Evolutionary conservation across 2,329 filamentous ascomycete species (phyloP), one percentile per base, ranked within the genome.

Genomic region (Hymenoscyphus albidus): DNA sequence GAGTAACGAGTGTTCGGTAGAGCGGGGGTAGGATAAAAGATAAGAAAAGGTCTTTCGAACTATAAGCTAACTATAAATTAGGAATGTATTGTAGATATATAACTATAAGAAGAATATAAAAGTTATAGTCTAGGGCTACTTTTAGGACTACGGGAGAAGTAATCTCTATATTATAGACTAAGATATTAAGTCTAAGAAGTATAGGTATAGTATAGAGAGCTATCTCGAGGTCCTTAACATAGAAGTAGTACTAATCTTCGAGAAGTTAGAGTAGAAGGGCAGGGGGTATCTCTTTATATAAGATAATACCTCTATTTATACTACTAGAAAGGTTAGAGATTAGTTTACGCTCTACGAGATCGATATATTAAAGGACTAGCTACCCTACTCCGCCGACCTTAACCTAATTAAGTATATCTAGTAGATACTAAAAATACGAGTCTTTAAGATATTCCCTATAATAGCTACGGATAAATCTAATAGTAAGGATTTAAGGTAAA

Each of bases 111-210:
- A 42, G 40, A 14, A 42, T 42, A 42, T 42, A 13, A 42, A 42
- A 9, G 40, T 42, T 42, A 42, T 42, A 13, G 40, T 42, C 10
- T 44, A 27, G 63, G 63, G 54, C 4, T 59, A 22, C 63, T 65
- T 65, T 59, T 65, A 56, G 59, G 55, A 65, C 48, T 27, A 6
- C 31, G 16, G 63, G 14, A 44, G 56, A 18, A 59, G 40, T 27
- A 10, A 22, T 10, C 32, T 65, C 10, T 65, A 65, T 65, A 59
- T 65, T 57, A 65, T 65, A 60, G 60, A 65, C 57, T 32, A 48
- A 18, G 62, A 64, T 64, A 61, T 64, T 44, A 35, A 64, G 62
- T 59, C 62, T 12, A 56, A 54, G 35, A 64, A 64, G 48, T 42
- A 60, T 60, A 32, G 44, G 32, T 60, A 64, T 48, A 56, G 16